phyloP scores from a whole-genome alignment of 2,329 filamentous ascomycete species.

The Arthrobotrys pseudoclavata region DNA sequence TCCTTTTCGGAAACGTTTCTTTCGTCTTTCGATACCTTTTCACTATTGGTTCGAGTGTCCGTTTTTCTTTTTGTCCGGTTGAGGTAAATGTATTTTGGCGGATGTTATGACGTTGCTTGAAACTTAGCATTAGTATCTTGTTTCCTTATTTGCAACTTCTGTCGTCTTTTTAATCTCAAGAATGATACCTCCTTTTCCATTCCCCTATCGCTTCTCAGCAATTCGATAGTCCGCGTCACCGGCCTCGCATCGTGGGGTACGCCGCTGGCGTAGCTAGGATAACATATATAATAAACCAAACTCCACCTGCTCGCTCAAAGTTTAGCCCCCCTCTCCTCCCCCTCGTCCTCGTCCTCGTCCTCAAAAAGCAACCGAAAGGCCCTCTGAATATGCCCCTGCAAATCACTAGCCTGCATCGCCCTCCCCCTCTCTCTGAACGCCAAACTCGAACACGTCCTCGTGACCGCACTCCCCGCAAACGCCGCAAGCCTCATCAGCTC shows the following conservation, averaged over 20 bases:
- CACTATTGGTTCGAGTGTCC: too few relatives aligned
- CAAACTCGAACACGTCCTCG: constrained; percentile 87
- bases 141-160: too few relatives aligned
- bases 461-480: constrained; percentile 88
- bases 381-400: constrained; percentile 88
- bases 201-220: neutral
- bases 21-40: constrained; percentile 5
- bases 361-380: constrained; percentile 86
- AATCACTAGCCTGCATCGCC: constrained; percentile 89
- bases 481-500: constrained; percentile 81
- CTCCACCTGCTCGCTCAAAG: constrained; percentile 5
- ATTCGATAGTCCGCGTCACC: too few relatives aligned
- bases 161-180: constrained; percentile 27
- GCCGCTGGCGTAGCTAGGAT: too few relatives aligned
- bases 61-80: too few relatives aligned
- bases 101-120: too few relatives aligned
- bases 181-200: constrained; percentile 48
- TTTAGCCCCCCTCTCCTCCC: constrained; percentile 63
- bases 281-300: neutral
- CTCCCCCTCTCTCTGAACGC: constrained; percentile 89
- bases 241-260: too few relatives aligned
- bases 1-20: neutral
- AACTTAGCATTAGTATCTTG: too few relatives aligned
- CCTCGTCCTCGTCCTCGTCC: constrained; percentile 72
- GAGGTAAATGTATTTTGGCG: too few relatives aligned